Evolutionary conservation across 345 rosid species (phyloP), one percentile per base, ranked within the genome.

Genomic region (Camelina laxa): DNA sequence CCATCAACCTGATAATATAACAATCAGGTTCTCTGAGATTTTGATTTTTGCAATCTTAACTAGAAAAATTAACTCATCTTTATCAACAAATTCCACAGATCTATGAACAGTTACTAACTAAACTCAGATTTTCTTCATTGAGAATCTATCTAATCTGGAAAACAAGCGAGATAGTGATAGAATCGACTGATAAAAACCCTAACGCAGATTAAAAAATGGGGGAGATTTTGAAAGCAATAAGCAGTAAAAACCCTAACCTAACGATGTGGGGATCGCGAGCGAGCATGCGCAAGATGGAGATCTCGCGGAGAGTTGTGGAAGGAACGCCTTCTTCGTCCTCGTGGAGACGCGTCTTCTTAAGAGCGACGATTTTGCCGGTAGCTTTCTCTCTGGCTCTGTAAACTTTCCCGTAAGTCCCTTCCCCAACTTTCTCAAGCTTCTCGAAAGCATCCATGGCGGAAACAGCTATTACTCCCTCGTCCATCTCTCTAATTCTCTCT

Each of bases 291-390:
- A 95, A 81, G 80, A 95, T 95, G 64, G 99, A 95, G 80, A 95
- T 88, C 85, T 92, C 99, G 9, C 99, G 98, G 60, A 92, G 99
- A 41, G 99, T 95, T 27, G 99, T 95, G 55, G 99, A 90, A 55
- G 98, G 99, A 68, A 92, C 99, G 20, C 99, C 99, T 84, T 95
- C 98, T 17, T 95, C 97, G 74, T 95, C 99, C 66, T 90, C 99
- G 42, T 87, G 92, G 72, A 95, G 99, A 71, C 97, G 99, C 5
- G 99, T 95, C 85, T 95, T 95, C 88, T 95, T 95, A 2, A 95
- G 89, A 15, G 99, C 99, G 4, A 95, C 99, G 79, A 90, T 90
- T 60, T 80, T 87, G 4, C 98, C 97, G 0, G 98, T 95, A 16
- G 98, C 91, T 79, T 86, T 89, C 88, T 95, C 99, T 68, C 89